These are phyloP conservation scores for Eimeria tenella DNA, from an alignment of 169 alveolate genomes.

Conservation along the genomic window DNA sequence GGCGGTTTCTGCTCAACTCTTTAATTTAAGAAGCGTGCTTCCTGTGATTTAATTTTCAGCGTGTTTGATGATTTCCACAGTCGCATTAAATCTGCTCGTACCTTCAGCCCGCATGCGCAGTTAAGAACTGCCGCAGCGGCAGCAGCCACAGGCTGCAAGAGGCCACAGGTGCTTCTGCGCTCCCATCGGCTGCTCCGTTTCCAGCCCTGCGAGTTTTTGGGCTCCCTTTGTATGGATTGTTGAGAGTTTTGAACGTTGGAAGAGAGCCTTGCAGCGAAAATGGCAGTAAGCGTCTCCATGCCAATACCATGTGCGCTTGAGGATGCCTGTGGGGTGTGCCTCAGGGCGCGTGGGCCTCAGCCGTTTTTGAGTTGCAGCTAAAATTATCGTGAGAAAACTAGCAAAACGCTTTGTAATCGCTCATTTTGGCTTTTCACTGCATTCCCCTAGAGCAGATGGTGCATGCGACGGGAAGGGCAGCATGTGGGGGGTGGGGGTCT, in stretches of 20 bases:
- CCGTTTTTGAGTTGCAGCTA: not conserved
- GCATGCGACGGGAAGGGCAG: not conserved
- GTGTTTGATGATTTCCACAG: too few relatives aligned
- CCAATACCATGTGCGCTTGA: not conserved
- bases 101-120: not conserved
- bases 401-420: not conserved
- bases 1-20: too few relatives aligned
- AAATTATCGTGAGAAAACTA: not conserved
- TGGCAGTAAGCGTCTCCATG: conserved; percentile 61
- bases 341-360: not conserved
- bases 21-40: too few relatives aligned
- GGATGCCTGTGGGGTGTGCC: conserved; percentile 61
- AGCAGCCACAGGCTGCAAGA: conserved; percentile 49
- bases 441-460: not conserved
- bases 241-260: conserved; percentile 24
- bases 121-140: not conserved
- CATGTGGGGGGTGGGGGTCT: conserved; percentile 58
- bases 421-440: not conserved
- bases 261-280: conserved; percentile 74
- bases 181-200: conserved; percentile 35
- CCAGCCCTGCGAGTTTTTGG: conserved; percentile 46
- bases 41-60: too few relatives aligned
- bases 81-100: too few relatives aligned
- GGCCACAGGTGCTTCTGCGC: conserved; percentile 27
- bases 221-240: conserved; percentile 49